Conservation (phyloP, 1,284 basidiomycete species). For the Puccinia horiana region DNA sequence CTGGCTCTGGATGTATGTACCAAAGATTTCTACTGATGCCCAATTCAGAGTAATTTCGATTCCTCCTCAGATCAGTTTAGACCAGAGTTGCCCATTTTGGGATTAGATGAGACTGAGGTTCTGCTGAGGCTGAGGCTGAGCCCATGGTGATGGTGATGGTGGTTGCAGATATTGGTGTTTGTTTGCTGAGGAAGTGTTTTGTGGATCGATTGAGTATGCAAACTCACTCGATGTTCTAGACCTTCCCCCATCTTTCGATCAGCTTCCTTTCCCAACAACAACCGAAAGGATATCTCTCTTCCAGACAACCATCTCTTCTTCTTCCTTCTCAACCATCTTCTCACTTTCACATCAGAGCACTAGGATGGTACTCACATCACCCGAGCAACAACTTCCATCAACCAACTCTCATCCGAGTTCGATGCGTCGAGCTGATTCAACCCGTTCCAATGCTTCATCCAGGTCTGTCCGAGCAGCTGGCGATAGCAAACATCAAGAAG, state of each 20-base stretch:
- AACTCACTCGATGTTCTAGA: no score
- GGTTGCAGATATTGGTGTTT: not conserved
- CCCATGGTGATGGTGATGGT: not conserved
- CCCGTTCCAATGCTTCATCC: constrained; percentile 40
- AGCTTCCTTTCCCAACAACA: not conserved
- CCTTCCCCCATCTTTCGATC: not conserved
- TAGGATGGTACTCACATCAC: constrained; percentile 24
- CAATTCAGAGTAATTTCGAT: no score
- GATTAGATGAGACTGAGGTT: no score
- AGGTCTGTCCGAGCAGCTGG: constrained; percentile 18
- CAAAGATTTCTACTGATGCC: no score
- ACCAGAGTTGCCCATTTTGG: no score
- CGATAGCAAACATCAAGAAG: constrained; percentile 65
- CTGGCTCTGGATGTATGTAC: no score
- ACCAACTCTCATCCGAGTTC: constrained; percentile 19
- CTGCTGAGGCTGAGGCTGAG: no score
- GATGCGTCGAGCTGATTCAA: constrained; percentile 35
- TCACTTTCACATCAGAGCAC: not conserved
- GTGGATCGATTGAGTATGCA: no score
- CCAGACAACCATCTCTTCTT: not conserved
- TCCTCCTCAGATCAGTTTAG: no score
- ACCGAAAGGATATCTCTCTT: no score
- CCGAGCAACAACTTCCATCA: constrained; percentile 7
- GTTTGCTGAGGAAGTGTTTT: no score
- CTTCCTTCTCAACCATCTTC: not conserved